Percentiles rank a stretch among this genome's conserved stretches.
These are phyloP conservation scores for Mucor velutinosus DNA, from an alignment of 371 early-diverging fungal genomes.

Conservation along the genomic window DNA sequence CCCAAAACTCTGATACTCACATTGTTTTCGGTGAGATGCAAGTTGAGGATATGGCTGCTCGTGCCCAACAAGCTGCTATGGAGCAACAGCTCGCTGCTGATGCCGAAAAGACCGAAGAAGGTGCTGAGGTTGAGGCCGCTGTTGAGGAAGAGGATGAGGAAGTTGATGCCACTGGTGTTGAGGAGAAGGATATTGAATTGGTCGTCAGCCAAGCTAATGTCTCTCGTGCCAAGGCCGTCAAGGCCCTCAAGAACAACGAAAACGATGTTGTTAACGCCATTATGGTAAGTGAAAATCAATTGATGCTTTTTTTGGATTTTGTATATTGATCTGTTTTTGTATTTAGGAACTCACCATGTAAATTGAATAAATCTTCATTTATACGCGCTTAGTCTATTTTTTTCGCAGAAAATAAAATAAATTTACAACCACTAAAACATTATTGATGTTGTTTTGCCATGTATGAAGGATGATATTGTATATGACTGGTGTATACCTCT, in stretches of 20 bases:
- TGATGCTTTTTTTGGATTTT: constrained; percentile 28
- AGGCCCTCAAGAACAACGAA: constrained; percentile 85
- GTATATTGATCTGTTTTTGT: constrained; percentile 14
- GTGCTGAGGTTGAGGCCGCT: neutral
- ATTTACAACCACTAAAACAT: neutral
- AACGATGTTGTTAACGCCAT: constrained; percentile 97
- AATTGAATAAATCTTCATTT: constrained; percentile 5
- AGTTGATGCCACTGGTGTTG: constrained; percentile 78
- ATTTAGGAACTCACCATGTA: constrained; percentile 9
- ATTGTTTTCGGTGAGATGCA: constrained; percentile 96
- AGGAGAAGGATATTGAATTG: constrained; percentile 91
- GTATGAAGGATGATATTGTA: no score
- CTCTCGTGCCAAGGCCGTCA: constrained; percentile 88
- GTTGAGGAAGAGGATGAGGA: constrained; percentile 62
- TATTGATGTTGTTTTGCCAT: neutral
- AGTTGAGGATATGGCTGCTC: constrained; percentile 82
- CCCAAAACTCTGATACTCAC: constrained; percentile 87
- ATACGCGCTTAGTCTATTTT: constrained; percentile 2
- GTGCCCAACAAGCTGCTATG: constrained; percentile 73
- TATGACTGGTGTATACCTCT: no score
- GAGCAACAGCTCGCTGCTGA: constrained; percentile 61
- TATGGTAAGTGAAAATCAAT: constrained; percentile 62
- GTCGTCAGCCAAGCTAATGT: constrained; percentile 91
- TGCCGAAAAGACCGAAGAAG: constrained; percentile 4
- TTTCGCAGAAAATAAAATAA: neutral